Percentiles rank a stretch among this genome's conserved stretches.
These are phyloP conservation scores for Pleurotus cornucopiae DNA, from an alignment of 768 basidiomycete genomes.

Conservation along the genomic window DNA sequence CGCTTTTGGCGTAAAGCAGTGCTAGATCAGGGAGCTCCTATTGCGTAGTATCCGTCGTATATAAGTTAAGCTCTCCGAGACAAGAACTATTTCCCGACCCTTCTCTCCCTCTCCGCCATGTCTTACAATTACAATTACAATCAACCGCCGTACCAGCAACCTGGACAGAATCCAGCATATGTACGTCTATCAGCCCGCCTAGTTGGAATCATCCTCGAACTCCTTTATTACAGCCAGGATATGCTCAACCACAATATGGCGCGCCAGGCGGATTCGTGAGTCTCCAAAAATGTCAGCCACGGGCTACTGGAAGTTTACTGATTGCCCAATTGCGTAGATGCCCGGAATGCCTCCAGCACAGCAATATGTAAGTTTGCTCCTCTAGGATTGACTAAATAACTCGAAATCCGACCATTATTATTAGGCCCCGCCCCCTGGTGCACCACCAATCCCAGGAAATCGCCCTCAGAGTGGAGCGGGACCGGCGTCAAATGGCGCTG, in stretches of 20 bases:
- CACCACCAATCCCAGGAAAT: constrained; percentile 3
- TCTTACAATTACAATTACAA: neutral
- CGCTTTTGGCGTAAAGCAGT: neutral
- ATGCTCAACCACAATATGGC: neutral
- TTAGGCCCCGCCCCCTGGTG: neutral
- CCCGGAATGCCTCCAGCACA: too few relatives aligned
- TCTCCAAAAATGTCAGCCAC: neutral
- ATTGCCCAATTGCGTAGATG: too few relatives aligned
- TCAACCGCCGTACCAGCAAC: neutral
- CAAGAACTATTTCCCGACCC: neutral
- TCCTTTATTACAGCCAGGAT: neutral
- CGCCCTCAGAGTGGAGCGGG: neutral
- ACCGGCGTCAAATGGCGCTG: neutral
- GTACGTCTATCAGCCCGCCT: neutral
- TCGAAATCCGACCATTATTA: too few relatives aligned
- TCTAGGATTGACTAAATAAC: too few relatives aligned
- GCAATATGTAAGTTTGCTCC: neutral
- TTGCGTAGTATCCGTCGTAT: neutral
- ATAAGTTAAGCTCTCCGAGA: neutral
- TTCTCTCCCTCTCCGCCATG: neutral
- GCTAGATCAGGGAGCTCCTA: neutral
- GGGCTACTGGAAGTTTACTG: too few relatives aligned
- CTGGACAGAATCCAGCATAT: neutral
- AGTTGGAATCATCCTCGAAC: too few relatives aligned
- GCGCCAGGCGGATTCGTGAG: constrained; percentile 3